Percentiles rank a stretch among this genome's conserved stretches.
These are phyloP conservation scores for Pseudonitzschia delicatissima DNA, from an alignment of 108 stramenopile genomes.

Conservation along the genomic window DNA sequence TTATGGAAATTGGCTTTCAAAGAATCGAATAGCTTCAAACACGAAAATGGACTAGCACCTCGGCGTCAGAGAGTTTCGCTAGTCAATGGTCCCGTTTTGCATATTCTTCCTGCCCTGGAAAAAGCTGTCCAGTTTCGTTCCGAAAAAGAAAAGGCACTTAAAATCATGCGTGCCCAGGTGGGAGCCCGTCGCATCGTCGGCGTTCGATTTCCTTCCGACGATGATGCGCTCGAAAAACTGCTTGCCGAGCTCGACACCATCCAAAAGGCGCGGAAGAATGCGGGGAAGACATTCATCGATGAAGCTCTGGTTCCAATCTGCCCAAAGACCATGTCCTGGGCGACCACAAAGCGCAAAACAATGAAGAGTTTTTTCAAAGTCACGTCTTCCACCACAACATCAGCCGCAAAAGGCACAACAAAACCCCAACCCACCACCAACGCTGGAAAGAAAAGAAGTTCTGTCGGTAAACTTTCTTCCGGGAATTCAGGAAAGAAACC, in stretches of 20 bases:
- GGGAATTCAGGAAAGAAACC: neutral
- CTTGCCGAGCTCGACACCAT: constrained; percentile 28
- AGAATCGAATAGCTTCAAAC: constrained; percentile 28
- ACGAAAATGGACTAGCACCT: constrained; percentile 46
- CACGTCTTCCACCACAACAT: constrained; percentile 6
- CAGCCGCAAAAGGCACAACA: neutral
- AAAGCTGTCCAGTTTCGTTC: constrained; percentile 37
- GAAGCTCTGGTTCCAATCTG: constrained; percentile 36
- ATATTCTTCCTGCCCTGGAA: constrained; percentile 52
- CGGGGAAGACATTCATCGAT: constrained; percentile 30
- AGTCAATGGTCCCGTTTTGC: constrained; percentile 55
- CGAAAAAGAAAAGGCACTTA: constrained; percentile 36
- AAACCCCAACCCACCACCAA: neutral
- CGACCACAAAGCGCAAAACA: constrained; percentile 49
- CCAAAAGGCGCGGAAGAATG: constrained; percentile 12
- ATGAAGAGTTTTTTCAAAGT: constrained; percentile 53
- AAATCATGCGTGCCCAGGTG: constrained; percentile 42
- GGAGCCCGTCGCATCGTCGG: constrained; percentile 49
- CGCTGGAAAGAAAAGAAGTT: neutral
- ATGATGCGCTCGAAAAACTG: constrained; percentile 33
- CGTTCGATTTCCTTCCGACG: constrained; percentile 50
- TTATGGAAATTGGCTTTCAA: constrained; percentile 47
- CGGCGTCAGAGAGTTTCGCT: constrained; percentile 45
- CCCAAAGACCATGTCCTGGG: constrained; percentile 35
- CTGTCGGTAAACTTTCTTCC: neutral